phyloP scores from a whole-genome alignment of 352 stramenopile species.

The Pythium phragmitis region DNA sequence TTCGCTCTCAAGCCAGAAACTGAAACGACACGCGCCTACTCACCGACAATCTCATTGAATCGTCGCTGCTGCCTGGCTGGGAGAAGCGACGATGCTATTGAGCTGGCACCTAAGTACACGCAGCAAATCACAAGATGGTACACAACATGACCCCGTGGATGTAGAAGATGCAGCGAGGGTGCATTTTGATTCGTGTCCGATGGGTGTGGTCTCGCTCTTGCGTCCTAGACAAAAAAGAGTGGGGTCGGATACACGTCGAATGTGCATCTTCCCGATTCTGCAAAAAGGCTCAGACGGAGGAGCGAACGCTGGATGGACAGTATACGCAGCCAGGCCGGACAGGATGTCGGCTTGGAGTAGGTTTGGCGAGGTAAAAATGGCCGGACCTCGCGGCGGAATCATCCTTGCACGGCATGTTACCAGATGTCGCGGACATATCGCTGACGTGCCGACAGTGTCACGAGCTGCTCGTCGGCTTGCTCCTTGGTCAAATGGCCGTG shows the following conservation, averaged over 20 bases:
- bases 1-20: not conserved
- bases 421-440: slow-evolving; percentile 91
- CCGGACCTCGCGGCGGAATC: not conserved
- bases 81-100: not conserved
- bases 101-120: not conserved
- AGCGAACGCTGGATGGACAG: slow-evolving; percentile 15
- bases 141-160: not conserved
- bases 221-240: not conserved
- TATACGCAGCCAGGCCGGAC: not conserved
- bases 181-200: not conserved
- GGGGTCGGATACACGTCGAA: not conserved
- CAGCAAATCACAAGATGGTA: not conserved
- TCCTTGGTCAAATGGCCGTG: slow-evolving; percentile 53
- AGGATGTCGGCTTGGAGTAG: not conserved
- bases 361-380: not conserved
- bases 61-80: no score
- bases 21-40: slow-evolving; percentile 6
- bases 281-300: slow-evolving; percentile 27
- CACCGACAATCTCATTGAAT: not conserved
- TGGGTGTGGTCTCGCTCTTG: not conserved
- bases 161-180: not conserved
- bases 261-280: slow-evolving; percentile 4
- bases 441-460: slow-evolving; percentile 55
- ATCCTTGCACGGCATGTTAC: slow-evolving; percentile 26
- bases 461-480: slow-evolving; percentile 60